These are phyloP conservation scores for Suhomyces pyralidae DNA, from an alignment of 805 yeast genomes.

Conservation along the genomic window DNA sequence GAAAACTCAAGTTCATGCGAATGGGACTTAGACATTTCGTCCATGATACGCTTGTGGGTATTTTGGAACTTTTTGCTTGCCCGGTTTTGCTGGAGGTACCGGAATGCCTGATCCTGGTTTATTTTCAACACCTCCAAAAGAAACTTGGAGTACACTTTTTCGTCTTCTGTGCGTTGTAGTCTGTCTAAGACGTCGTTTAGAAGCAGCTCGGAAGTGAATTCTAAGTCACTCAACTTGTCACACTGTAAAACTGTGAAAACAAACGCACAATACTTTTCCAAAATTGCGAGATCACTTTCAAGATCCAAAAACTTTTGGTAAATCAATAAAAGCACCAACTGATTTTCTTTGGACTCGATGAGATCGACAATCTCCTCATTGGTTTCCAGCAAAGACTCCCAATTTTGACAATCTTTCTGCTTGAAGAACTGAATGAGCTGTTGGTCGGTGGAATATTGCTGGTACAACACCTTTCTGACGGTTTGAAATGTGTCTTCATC, in stretches of 20 bases:
- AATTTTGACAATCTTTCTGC: constrained; percentile 8
- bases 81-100: constrained; percentile 28
- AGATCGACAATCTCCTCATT: constrained; percentile 6
- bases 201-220: constrained; percentile 1
- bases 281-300: neutral
- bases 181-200: constrained; percentile 8
- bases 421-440: constrained; percentile 3
- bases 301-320: neutral
- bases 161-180: constrained; percentile 17
- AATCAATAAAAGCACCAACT: neutral
- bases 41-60: constrained; percentile 30
- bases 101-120: constrained; percentile 26
- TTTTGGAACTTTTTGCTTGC: constrained; percentile 18
- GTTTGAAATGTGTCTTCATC: neutral
- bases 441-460: neutral
- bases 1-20: constrained; percentile 22
- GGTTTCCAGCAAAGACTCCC: constrained; percentile 4
- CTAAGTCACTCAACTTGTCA: neutral
- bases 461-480: neutral
- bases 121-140: constrained; percentile 31
- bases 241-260: constrained; percentile 1
- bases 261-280: constrained; percentile 6
- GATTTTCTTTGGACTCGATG: neutral
- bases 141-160: constrained; percentile 25
- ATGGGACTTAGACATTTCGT: constrained; percentile 23